Base-by-base conservation (phyloP, 2,329 filamentous ascomycete species). In the Cladophialophora bantiana region DNA sequence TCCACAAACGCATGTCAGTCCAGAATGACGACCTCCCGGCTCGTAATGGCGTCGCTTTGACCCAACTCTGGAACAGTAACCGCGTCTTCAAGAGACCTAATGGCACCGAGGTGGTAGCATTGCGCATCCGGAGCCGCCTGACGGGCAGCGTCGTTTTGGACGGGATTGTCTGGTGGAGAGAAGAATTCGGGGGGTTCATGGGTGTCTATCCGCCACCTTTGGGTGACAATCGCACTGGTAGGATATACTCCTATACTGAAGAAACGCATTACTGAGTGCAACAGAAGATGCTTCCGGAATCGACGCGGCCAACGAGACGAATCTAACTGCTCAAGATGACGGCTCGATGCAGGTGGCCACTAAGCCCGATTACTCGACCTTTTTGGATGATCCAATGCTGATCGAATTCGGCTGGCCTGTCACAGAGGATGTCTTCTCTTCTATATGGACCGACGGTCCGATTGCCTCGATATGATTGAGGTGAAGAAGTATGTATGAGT, bases 91-190 rank as follows among this genome's bases (percentile, higher is more conserved):
- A 76, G 31, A 78, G 75, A 55, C 53, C 75, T 0, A 79, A 81
- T 63, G 79, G 79, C 0, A 72, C 73, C 1, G 76, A 77, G 56
- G 75, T 75, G 18, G 72, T 75, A 0, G 68, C 73, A 1, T 71
- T 81, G n/a, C 73, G 79, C 4, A 78, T 81, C 35, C 75, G 79
- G 12, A 78, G 77, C 62, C 77, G 79, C 10, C 68, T 81, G 12
- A 74, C 74, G 0, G 71, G 79, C 6, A 78, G 78, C 62, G 73
- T 75, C 7, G 72, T 80, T 4, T 69, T 81, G 18, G 80, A 81
- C 68, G 70, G 75, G 10, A 73, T 80, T 26, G 79, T 78, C 74
- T 81, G 79, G 79, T 81, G 78, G 78, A 75, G 79, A 6, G 79
- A 81, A 55, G 79, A 81, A 60, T 78, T 76, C 60, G 78, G 68